phyloP scores from a whole-genome alignment of 495 filamentous ascomycete species.

The Hapsidospora chrysogenum region DNA sequence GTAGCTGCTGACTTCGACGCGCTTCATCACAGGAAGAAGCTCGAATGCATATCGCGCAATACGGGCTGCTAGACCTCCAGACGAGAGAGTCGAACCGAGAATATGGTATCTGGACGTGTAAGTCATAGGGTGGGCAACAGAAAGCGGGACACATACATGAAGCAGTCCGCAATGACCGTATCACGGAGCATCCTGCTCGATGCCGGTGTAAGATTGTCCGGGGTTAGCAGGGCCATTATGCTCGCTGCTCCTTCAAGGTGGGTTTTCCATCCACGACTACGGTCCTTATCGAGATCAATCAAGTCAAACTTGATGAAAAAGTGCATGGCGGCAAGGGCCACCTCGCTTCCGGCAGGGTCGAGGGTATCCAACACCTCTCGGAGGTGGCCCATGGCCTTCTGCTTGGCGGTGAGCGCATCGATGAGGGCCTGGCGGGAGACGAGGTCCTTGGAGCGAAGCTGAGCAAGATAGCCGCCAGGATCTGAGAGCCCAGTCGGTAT shows the following conservation, averaged over 20 bases:
- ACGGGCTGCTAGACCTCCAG: slow-evolving; percentile 2
- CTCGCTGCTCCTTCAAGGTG: slow-evolving; percentile 33
- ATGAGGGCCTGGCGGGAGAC: slow-evolving; percentile 12
- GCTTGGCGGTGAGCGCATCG: slow-evolving; percentile 33
- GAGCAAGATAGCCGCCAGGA: slow-evolving; percentile 1
- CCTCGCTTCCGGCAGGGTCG: slow-evolving; percentile 17
- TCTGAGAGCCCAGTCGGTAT: slow-evolving; percentile 1
- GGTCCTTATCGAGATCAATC: slow-evolving; percentile 31
- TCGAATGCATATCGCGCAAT: slow-evolving; percentile 10
- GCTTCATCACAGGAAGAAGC: slow-evolving; percentile 16
- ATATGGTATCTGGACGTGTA: slow-evolving; percentile 14
- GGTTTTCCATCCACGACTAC: slow-evolving; percentile 28
- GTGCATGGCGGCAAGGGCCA: slow-evolving; percentile 31
- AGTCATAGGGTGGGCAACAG: background rate
- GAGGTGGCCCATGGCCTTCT: slow-evolving; percentile 27
- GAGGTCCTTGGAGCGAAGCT: slow-evolving; percentile 4
- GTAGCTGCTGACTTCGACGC: slow-evolving; percentile 27
- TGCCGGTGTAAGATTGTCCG: slow-evolving; percentile 8
- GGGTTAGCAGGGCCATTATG: slow-evolving; percentile 17
- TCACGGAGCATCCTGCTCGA: slow-evolving; percentile 16
- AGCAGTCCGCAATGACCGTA: slow-evolving; percentile 25
- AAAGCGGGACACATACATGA: slow-evolving; percentile 12
- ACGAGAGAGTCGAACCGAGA: slow-evolving; percentile 15
- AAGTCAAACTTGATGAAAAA: slow-evolving; percentile 42
- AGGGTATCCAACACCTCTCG: slow-evolving; percentile 14